Base-by-base conservation (phyloP, 441 rosid genomes). In the Pelargonium myrrhifolium region DNA sequence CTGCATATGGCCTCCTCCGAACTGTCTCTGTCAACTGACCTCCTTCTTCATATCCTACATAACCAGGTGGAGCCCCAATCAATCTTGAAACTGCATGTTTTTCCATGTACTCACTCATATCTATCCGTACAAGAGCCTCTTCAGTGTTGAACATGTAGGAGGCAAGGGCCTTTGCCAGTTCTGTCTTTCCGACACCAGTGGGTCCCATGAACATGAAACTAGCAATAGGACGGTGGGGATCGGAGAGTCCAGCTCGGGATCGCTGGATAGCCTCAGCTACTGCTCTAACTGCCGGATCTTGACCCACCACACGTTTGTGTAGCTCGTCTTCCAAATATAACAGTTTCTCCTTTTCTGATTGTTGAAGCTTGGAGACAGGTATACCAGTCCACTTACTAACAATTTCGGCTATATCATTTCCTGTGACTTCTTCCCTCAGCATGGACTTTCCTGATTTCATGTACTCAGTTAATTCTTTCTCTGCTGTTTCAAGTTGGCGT, bases 201-300 rank as follows among this genome's bases (percentile, higher is more conserved):
- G 99, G 99, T 63, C 99, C 99, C 64, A 98, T 90, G 81, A 95
- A 95, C 76, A 95, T 92, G 86, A 95, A 92, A 79, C 98, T 92
- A 9, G 99, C 97, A 11, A 94, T 94, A 0, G 99, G 99, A 11
- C 97, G 84, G 49, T 90, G 87, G 2, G 99, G 99, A 65, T 92
- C 90, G 82, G 90, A 90, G n/a, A 95, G 96, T 66, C 99, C 99
- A 77, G 90, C 97, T 76, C 97, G 97, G 22, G 98, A 97, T 42
- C 99, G 87, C 21, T 98, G 87, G 69, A 95, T 90, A 56, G 99
- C 99, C 37, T 96, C 87, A 61, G 97, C 90, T 55, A 95, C 89
- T 14, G 98, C 98, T 78, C 80, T 79, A 31, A 95, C 99, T 17
- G 99, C 99, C 82, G 92, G 97, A 37, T 95, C 99, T 82, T 95